Percentiles rank a stretch among this genome's conserved stretches.
These are phyloP conservation scores for Raffaelea ambrosiae DNA, from an alignment of 2,329 filamentous ascomycete genomes.

Conservation along the genomic window DNA sequence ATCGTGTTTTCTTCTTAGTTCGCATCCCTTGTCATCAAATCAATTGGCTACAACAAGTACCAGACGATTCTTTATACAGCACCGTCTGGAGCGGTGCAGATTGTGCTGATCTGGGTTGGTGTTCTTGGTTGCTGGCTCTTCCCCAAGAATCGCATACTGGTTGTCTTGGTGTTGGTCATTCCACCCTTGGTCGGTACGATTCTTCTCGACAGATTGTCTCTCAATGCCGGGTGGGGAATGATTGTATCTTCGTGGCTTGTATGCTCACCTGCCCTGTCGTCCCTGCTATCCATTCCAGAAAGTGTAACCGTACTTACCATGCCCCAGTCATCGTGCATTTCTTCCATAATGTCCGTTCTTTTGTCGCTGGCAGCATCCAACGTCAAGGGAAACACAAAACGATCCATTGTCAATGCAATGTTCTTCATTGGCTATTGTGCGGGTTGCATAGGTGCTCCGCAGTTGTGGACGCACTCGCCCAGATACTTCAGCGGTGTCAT, in stretches of 20 bases:
- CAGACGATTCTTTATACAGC: constrained; percentile 26
- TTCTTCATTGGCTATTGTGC: constrained; percentile 43
- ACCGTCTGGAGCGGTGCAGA: constrained; percentile 7
- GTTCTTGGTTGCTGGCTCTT: constrained; percentile 27
- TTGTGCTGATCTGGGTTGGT: constrained; percentile 36
- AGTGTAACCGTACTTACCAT: too few species aligned
- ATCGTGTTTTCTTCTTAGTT: too few species aligned
- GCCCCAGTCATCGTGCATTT: constrained; percentile 32
- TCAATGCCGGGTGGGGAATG: constrained; percentile 23
- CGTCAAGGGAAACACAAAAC: constrained; percentile 43
- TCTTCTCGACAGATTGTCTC: constrained; percentile 22
- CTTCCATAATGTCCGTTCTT: constrained; percentile 30
- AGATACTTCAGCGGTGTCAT: constrained; percentile 38
- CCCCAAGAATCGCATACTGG: constrained; percentile 28
- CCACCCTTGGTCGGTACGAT: constrained; percentile 34
- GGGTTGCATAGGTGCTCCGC: constrained; percentile 36
- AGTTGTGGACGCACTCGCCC: constrained; percentile 36
- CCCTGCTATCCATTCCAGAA: too few species aligned
- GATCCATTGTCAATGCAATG: constrained; percentile 33
- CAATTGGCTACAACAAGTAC: constrained; percentile 32
- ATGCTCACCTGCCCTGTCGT: not conserved
- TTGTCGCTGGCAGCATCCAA: constrained; percentile 37
- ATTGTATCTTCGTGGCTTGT: constrained; percentile 37
- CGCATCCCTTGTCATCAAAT: constrained; percentile 39
- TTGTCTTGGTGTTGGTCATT: constrained; percentile 29